Evolutionary conservation across 192 early-diverging fungal genomes (phyloP).

Genomic region (Globomyces pollinis-pini): DNA sequence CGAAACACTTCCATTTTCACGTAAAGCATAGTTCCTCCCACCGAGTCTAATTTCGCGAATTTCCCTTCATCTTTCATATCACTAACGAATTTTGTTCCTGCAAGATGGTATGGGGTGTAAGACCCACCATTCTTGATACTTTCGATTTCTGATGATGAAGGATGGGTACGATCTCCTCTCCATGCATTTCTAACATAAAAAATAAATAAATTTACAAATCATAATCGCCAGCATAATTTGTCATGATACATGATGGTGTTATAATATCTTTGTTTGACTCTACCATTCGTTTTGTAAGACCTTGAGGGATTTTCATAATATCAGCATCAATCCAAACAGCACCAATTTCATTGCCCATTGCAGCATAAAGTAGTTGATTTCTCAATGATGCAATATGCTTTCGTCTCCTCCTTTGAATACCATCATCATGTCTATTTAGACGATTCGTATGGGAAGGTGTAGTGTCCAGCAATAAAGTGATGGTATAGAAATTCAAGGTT

Average conservation of each 20-base stretch:
- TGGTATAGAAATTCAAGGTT: too few relatives aligned
- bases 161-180: background rate
- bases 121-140: background rate
- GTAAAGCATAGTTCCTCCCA: conserved; percentile 30
- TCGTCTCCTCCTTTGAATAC: conserved; percentile 16
- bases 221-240: background rate
- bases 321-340: conserved; percentile 36
- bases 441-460: background rate
- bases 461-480: too few relatives aligned
- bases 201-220: too few relatives aligned
- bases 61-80: background rate
- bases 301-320: conserved; percentile 13
- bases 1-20: conserved; percentile 21
- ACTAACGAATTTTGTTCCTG: background rate
- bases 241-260: conserved; percentile 20
- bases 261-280: conserved; percentile 32
- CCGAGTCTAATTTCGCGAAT: conserved; percentile 21
- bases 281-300: too few relatives aligned
- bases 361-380: conserved; percentile 18
- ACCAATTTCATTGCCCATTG: conserved; percentile 13
- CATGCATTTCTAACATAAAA: too few relatives aligned
- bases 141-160: too few relatives aligned
- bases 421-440: conserved; percentile 17
- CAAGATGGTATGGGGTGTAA: background rate
- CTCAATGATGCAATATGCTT: conserved; percentile 20